Evolutionary conservation across 192 early-diverging fungal species (phyloP).

Genomic region (Diversispora epigaea): DNA sequence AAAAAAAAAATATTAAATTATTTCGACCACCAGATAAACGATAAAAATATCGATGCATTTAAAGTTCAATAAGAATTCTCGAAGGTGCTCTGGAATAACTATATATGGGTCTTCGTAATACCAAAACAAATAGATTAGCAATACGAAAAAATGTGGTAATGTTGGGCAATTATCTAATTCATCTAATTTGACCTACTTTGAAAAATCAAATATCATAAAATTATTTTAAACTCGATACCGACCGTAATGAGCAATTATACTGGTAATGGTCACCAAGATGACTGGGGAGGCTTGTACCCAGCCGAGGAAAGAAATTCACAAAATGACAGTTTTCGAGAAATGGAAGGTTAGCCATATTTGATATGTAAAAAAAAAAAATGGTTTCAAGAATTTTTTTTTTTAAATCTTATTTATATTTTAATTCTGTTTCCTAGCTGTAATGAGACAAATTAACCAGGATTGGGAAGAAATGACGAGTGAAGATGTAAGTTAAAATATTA

Average conservation of each 20-base stretch:
- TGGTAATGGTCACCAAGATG: neutral
- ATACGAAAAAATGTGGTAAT: no score
- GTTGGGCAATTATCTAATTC: no score
- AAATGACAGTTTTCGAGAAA: constrained; percentile 22
- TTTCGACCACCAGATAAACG: no score
- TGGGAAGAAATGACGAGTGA: constrained; percentile 59
- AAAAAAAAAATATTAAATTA: no score
- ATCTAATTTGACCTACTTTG: no score
- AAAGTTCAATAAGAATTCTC: no score
- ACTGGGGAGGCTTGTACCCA: neutral
- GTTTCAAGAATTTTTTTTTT: neutral
- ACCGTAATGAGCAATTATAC: neutral
- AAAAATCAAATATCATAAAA: no score
- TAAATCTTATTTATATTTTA: neutral
- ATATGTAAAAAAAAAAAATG: neutral
- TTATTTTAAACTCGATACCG: no score
- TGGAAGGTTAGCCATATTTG: constrained; percentile 15
- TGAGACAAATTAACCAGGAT: constrained; percentile 39
- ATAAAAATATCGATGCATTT: no score
- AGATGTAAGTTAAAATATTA: constrained; percentile 41
- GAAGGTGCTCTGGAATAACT: no score
- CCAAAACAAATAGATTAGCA: no score
- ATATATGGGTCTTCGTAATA: no score
- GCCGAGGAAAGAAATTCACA: neutral
- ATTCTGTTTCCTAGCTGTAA: neutral